These are phyloP conservation scores for Tolypocladium cylindrosporum DNA, from an alignment of 2,329 filamentous ascomycete genomes.

Conservation along the genomic window DNA sequence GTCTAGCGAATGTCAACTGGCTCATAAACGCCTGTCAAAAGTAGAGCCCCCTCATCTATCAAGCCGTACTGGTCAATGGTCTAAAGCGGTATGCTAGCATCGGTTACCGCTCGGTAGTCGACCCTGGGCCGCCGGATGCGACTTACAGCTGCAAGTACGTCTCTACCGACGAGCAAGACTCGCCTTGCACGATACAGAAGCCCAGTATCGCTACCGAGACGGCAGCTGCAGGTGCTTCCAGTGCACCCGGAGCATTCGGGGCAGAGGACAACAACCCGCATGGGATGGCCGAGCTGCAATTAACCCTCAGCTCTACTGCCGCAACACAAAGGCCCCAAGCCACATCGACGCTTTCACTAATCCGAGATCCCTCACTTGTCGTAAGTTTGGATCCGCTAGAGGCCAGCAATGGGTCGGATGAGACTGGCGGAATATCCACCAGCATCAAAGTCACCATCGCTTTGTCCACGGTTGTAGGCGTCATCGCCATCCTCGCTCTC, in stretches of 20 bases:
- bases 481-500: constrained; percentile 25
- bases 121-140: constrained; percentile 11
- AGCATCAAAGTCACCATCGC: constrained; percentile 35
- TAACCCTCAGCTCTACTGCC: not conserved
- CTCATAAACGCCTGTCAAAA: constrained; percentile 41
- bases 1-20: constrained; percentile 37
- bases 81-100: constrained; percentile 10
- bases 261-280: not conserved
- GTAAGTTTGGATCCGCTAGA: constrained; percentile 3
- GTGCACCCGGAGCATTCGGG: not conserved
- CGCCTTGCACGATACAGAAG: not conserved
- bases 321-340: not conserved
- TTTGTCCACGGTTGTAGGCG: constrained; percentile 28
- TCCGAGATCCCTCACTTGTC: constrained; percentile 9
- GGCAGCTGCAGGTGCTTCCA: not conserved
- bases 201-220: not conserved
- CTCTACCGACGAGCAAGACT: not conserved
- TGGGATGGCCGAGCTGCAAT: not conserved
- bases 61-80: not conserved
- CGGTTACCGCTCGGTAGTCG: constrained; percentile 13
- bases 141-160: constrained; percentile 11
- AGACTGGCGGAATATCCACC: constrained; percentile 17
- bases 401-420: not conserved
- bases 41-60: constrained; percentile 22
- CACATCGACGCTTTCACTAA: constrained; percentile 4